Base-by-base conservation (phyloP, 2,329 filamentous ascomycete genomes). In the Clarireedia sp. region DNA sequence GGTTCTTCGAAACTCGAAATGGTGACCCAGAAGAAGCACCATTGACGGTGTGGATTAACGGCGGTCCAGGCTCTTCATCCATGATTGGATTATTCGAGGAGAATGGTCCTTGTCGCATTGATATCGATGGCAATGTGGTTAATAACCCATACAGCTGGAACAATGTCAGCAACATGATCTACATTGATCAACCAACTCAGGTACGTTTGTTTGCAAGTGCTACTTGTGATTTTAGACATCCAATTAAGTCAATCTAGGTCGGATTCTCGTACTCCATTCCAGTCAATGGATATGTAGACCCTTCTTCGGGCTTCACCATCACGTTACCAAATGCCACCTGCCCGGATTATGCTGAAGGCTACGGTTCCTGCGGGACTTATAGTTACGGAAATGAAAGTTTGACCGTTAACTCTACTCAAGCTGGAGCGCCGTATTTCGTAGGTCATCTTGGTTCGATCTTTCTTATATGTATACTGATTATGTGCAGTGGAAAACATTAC, bases 41-140 rank as follows among this genome's bases (percentile, higher is more conserved):
- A 10, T 63, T 83, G 46, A 78, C 81, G 2, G 77, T 86, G 57
- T 86, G 80, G 80, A 75, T 87, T 58, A 85, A 85, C 66, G 83
- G 84, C 37, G 83, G 83, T 1, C 83, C 83, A 0, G 83, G 83
- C 3, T 75, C 74, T 45, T 82, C 78, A 63, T 84, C 80, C 53
- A 76, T 87, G 74, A 76, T 81, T 57, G 82, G 82, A 21, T 72
- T 86, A 60, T 86, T 86, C 62, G 71, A 74, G 17, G 82, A 83
- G 60, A 72, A 76, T 46, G 83, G 83, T 5, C 75, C 74, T 29
- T 81, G 73, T 51, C 50, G 60, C 5, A 54, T 68, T 23, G 65
- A 65, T 61, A 67, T 74, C 54, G 66, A 79, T 37, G 64, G 64
- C 6, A 61, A 63, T 78, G 62, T 65, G 24, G 57, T 58, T 38